Percentiles rank a stretch among this genome's conserved stretches.
Conservation (phyloP, 768 basidiomycete species). For the Lactarius hatsudake region DNA sequence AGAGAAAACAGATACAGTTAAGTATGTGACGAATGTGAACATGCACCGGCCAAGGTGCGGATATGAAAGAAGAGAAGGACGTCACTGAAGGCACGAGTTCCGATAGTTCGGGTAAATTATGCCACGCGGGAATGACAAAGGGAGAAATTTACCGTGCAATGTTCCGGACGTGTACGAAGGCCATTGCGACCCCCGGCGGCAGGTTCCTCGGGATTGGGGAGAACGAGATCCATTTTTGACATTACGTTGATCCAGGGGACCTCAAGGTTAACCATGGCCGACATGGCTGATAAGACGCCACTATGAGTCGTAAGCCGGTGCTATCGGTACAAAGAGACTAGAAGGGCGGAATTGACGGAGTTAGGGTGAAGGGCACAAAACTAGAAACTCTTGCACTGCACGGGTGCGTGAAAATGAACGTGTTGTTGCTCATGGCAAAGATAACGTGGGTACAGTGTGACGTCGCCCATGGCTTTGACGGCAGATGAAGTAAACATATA, state of each 20-base stretch:
- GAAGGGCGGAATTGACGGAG: constrained; percentile 20
- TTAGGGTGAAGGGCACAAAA: constrained; percentile 19
- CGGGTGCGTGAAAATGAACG: neutral
- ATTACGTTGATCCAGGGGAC: constrained; percentile 97
- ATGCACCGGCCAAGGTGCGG: constrained; percentile 22
- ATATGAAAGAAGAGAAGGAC: constrained; percentile 29
- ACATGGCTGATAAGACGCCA: constrained; percentile 97
- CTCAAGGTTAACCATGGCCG: constrained; percentile 97
- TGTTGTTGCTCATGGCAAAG: constrained; percentile 5
- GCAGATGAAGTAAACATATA: constrained; percentile 1
- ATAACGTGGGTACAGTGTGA: constrained; percentile 13
- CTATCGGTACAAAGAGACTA: constrained; percentile 12
- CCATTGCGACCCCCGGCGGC: constrained; percentile 64
- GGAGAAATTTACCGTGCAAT: constrained; percentile 64
- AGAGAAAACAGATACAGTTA: constrained; percentile 22
- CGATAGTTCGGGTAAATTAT: constrained; percentile 19
- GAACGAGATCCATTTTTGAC: constrained; percentile 99
- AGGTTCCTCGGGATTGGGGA: constrained; percentile 56
- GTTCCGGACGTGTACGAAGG: constrained; percentile 67
- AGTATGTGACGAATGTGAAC: constrained; percentile 17
- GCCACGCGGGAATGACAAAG: constrained; percentile 24
- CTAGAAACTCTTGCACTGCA: neutral
- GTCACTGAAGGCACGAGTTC: constrained; percentile 14
- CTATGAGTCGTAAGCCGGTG: constrained; percentile 39
- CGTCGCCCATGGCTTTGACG: constrained; percentile 5